phyloP scores from a whole-genome alignment of 129 eudicot species.

The Sambucus nigra region DNA sequence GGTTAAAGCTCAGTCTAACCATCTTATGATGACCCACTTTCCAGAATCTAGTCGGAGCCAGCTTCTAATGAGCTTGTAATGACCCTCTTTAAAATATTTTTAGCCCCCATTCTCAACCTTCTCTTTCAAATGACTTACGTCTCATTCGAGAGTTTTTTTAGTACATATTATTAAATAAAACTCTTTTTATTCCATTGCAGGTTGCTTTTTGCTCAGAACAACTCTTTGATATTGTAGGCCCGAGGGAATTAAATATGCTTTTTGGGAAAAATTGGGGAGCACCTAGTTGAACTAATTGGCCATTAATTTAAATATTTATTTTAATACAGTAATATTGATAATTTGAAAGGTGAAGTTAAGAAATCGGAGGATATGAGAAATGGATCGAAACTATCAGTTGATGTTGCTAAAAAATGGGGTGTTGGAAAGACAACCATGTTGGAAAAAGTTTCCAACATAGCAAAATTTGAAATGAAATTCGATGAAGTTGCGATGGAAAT shows the following conservation, averaged over 20 bases:
- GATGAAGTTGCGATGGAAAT: conserved; percentile 1
- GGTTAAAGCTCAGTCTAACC: no score
- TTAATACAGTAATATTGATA: conserved; percentile 9
- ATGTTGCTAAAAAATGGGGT: conserved; percentile 11
- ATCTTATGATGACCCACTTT: no score
- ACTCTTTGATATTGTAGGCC: neutral
- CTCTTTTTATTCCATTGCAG: no score
- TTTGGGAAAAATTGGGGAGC: neutral
- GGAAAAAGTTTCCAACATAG: neutral
- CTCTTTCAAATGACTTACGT: no score
- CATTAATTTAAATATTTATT: conserved; percentile 1
- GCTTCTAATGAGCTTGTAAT: no score
- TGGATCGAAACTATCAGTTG: neutral
- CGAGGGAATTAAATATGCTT: neutral
- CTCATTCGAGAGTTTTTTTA: no score
- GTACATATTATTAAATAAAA: no score
- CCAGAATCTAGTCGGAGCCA: no score
- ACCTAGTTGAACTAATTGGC: neutral
- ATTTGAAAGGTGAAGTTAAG: neutral
- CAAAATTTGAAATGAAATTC: neutral
- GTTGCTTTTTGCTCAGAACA: no score
- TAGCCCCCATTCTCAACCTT: no score
- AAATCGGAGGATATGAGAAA: neutral
- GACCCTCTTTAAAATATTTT: no score
- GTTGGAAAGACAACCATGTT: neutral